phyloP scores from a whole-genome alignment of 768 basidiomycete species.

The Russula virescens region DNA sequence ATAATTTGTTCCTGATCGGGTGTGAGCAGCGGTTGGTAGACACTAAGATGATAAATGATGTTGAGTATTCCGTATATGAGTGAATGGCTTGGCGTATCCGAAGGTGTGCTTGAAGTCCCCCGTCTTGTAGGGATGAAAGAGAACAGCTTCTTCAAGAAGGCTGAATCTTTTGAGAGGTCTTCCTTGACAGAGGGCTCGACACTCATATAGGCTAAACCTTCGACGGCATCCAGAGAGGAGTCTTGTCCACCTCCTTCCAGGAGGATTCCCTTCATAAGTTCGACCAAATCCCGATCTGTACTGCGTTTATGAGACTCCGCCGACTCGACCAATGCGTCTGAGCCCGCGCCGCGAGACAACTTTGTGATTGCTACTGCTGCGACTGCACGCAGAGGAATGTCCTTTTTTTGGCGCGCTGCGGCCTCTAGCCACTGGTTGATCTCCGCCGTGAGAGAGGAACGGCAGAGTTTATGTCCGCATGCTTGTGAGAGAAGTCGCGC shows the following conservation, averaged over 20 bases:
- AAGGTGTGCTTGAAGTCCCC: conserved; percentile 15
- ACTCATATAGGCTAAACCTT: conserved; percentile 77
- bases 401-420: conserved; percentile 44
- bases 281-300: conserved; percentile 7
- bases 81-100: conserved; percentile 38
- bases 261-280: conserved; percentile 31
- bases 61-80: conserved; percentile 73
- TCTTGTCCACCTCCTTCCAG: conserved; percentile 18
- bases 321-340: conserved; percentile 30
- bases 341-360: conserved; percentile 57
- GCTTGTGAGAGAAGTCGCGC: conserved; percentile 75
- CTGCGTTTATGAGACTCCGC: conserved; percentile 7
- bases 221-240: conserved; percentile 60
- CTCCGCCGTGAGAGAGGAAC: conserved; percentile 52
- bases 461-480: conserved; percentile 65
- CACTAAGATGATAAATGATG: conserved; percentile 69
- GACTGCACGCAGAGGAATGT: conserved; percentile 48
- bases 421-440: conserved; percentile 62
- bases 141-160: conserved; percentile 47
- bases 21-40: conserved; percentile 62
- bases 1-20: conserved; percentile 82
- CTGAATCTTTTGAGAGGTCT: conserved; percentile 42
- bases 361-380: conserved; percentile 77
- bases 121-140: conserved; percentile 27
- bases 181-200: conserved; percentile 56